These are phyloP conservation scores for Lunularia cruciata DNA, from an alignment of 225 moss, liverwort and hornwort genomes.

Conservation along the genomic window DNA sequence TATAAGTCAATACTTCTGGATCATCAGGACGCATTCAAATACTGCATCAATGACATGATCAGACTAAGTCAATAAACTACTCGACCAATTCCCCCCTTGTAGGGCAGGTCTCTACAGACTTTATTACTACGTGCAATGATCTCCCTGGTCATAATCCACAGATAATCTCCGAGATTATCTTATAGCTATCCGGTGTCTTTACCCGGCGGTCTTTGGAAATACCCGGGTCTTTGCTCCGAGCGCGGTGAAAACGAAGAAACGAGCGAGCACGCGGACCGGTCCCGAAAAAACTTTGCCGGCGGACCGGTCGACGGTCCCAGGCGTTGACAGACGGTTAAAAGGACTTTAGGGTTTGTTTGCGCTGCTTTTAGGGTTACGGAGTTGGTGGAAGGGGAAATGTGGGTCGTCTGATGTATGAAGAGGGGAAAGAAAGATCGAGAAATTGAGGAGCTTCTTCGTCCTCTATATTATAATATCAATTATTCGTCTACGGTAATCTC, in stretches of 20 bases:
- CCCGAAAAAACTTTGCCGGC: constrained; percentile 10
- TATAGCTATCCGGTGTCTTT: not conserved
- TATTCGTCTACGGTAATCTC: too few species aligned
- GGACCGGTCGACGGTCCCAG: constrained; percentile 9
- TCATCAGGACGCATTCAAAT: constrained; percentile 13
- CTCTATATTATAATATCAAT: too few species aligned
- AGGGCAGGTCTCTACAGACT: not conserved
- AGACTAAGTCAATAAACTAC: not conserved
- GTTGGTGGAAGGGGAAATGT: not conserved
- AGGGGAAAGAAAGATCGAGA: not conserved
- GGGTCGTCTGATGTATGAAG: not conserved
- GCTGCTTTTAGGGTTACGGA: constrained; percentile 11
- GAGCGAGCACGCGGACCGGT: constrained; percentile 4
- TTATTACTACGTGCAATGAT: constrained; percentile 15
- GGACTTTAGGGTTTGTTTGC: constrained; percentile 22
- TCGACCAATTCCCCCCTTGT: not conserved
- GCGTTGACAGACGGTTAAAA: not conserved
- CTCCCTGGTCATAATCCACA: not conserved
- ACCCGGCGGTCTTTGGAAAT: not conserved
- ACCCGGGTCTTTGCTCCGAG: too few species aligned
- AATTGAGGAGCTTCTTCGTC: not conserved
- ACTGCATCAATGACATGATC: constrained; percentile 9
- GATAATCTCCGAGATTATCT: not conserved
- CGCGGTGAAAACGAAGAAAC: not conserved
- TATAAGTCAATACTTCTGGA: too few species aligned